Conservation (phyloP, 192 early-diverging fungal genomes). For the Geranomyces variabilis region DNA sequence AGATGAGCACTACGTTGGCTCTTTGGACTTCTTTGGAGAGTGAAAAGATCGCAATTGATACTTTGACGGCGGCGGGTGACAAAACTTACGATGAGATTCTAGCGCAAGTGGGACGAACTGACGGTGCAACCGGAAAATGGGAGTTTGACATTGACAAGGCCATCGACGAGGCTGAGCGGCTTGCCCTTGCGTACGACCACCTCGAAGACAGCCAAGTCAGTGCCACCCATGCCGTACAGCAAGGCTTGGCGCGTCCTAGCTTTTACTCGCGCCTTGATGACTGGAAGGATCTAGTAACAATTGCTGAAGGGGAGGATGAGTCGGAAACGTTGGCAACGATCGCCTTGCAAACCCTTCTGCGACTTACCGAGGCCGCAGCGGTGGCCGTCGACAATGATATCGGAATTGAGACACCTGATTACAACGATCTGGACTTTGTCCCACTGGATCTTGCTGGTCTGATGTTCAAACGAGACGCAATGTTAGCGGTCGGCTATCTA, state of each 20-base stretch:
- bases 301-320: too few species aligned
- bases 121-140: neutral
- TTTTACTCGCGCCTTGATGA: too few species aligned
- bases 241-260: too few species aligned
- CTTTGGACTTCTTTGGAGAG: slow-evolving; percentile 50
- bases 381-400: neutral
- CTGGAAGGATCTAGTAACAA: too few species aligned
- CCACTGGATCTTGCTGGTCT: slow-evolving; percentile 30
- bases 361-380: slow-evolving; percentile 1
- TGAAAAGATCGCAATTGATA: slow-evolving; percentile 3
- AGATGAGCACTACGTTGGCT: slow-evolving; percentile 42
- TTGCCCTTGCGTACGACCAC: slow-evolving; percentile 6
- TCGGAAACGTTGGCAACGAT: neutral
- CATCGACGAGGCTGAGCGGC: slow-evolving; percentile 15
- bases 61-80: neutral
- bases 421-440: neutral
- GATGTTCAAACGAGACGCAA: slow-evolving; percentile 23
- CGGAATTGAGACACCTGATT: neutral
- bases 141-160: slow-evolving; percentile 16
- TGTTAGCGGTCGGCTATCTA: slow-evolving; percentile 31
- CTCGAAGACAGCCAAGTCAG: too few species aligned
- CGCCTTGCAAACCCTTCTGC: slow-evolving; percentile 1
- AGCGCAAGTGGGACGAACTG: neutral
- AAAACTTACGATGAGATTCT: neutral
- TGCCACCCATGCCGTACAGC: too few species aligned